Base-by-base conservation (phyloP, 176 grass and related monocot genomes). In the Saccharum spontaneum region DNA sequence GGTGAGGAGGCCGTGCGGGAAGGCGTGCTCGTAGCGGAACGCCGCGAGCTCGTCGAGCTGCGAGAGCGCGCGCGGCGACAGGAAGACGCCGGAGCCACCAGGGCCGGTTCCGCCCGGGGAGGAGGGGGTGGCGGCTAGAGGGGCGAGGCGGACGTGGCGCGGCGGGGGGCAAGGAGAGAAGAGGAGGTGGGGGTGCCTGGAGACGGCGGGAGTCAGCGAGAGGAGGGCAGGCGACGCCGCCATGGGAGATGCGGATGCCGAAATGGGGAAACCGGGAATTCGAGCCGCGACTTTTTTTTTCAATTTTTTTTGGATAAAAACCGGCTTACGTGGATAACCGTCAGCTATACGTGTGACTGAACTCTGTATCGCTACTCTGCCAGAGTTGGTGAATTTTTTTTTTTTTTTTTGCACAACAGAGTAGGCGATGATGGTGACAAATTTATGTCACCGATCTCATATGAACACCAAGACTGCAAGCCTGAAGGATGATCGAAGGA, bases 1-100 rank as follows among this genome's bases (percentile, higher is more conserved):
- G 22, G 80, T 86, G 67, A 98, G 89, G 18, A 24, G 43, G 18
- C 90, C 92, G 44, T 89, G 87, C 14, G 89, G 80, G 73, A 90
- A 89, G 28, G 89, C 34, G 83, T 93, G 77, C 76, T 49, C 69
- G 73, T 85, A 86, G 82, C 85, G 81, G 85, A 90, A 95, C 0
- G 82, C 17, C 20, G 50, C 69, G 77, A 98, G 91, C 46, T 69
- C 82, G 20, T 90, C 75, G 73, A 87, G 88, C 76, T 84, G 77
- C 31, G 61, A 28, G 46, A 91, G 64, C 37, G 89, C 85, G 69
- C 69, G 54, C 55, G 89, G 89, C 38, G 78, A 88, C 41, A 98
- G 84, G 84, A 98, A 98, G 67, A 90, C 89, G 28, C 82, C 57
- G 24, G 70, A 44, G 3, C 50, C 75, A 10, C 84, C 40, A 15